Evolutionary conservation across 2,329 filamentous ascomycete species (phyloP).

Genomic region (Alternaria postmessia): DNA sequence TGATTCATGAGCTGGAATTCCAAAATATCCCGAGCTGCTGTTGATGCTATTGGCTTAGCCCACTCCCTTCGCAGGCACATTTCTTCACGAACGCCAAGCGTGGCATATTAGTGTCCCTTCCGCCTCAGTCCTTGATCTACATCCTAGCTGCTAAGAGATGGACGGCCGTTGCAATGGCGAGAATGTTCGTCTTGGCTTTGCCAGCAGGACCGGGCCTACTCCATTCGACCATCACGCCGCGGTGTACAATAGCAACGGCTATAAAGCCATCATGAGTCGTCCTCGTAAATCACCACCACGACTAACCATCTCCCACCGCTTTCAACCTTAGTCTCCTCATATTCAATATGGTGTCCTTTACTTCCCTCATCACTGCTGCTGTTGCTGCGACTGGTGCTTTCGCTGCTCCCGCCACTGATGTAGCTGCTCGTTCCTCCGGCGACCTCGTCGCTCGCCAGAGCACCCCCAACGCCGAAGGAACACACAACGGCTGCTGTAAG

Average conservation of each 20-base stretch:
- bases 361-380: slow-evolving; percentile 35
- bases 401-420: slow-evolving; percentile 42
- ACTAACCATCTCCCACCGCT: slow-evolving; percentile 18
- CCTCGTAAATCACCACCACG: slow-evolving; percentile 20
- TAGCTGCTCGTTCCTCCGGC: slow-evolving; percentile 48
- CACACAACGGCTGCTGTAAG: slow-evolving; percentile 63
- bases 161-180: slow-evolving; percentile 18
- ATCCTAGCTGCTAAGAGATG: slow-evolving; percentile 29
- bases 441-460: slow-evolving; percentile 44
- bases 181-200: slow-evolving; percentile 25
- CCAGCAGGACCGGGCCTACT: slow-evolving; percentile 11
- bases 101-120: slow-evolving; percentile 26
- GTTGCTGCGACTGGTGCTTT: slow-evolving; percentile 35
- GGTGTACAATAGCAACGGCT: slow-evolving; percentile 17
- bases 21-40: background rate
- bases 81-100: slow-evolving; percentile 23
- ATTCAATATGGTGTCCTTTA: slow-evolving; percentile 43
- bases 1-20: background rate
- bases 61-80: background rate
- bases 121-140: slow-evolving; percentile 21
- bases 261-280: slow-evolving; percentile 30
- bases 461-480: slow-evolving; percentile 60
- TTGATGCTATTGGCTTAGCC: slow-evolving; percentile 1
- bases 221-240: slow-evolving; percentile 8
- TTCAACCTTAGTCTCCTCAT: background rate